Evolutionary conservation across 2,329 filamentous ascomycete species (phyloP).

Genomic region (Paraconiothyrium sp.): DNA sequence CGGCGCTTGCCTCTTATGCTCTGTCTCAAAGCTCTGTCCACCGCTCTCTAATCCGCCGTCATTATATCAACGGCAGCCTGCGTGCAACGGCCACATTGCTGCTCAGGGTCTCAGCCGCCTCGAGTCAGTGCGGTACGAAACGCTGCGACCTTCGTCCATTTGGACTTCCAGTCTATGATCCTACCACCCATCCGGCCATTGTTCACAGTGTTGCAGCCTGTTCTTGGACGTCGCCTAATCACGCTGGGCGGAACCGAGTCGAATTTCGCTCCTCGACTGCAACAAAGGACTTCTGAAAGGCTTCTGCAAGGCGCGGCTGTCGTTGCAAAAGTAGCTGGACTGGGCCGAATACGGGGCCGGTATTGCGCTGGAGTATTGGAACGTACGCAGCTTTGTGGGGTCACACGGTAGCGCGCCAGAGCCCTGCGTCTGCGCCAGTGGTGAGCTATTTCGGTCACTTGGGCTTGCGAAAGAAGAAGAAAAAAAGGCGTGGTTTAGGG

Average conservation of each 20-base stretch:
- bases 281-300: neutral
- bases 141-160: neutral
- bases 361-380: slow-evolving; percentile 6
- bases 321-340: slow-evolving; percentile 10
- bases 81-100: slow-evolving; percentile 1
- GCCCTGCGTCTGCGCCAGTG: slow-evolving; percentile 7
- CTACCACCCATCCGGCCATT: neutral
- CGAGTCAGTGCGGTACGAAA: slow-evolving; percentile 11
- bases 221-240: neutral
- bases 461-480: neutral
- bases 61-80: slow-evolving; percentile 22
- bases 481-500: neutral
- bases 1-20: slow-evolving; percentile 20
- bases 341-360: slow-evolving; percentile 4
- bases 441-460: slow-evolving; percentile 8
- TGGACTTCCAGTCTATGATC: neutral
- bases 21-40: slow-evolving; percentile 27
- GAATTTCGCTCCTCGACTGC: slow-evolving; percentile 6
- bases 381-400: slow-evolving; percentile 11
- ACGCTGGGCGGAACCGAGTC: slow-evolving; percentile 6
- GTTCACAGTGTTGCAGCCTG: slow-evolving; percentile 7
- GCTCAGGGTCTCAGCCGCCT: slow-evolving; percentile 3
- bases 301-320: slow-evolving; percentile 1
- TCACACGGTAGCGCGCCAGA: slow-evolving; percentile 1
- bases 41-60: slow-evolving; percentile 10